Conservation (phyloP, 2,329 filamentous ascomycete genomes). For the Apiospora koreana region DNA sequence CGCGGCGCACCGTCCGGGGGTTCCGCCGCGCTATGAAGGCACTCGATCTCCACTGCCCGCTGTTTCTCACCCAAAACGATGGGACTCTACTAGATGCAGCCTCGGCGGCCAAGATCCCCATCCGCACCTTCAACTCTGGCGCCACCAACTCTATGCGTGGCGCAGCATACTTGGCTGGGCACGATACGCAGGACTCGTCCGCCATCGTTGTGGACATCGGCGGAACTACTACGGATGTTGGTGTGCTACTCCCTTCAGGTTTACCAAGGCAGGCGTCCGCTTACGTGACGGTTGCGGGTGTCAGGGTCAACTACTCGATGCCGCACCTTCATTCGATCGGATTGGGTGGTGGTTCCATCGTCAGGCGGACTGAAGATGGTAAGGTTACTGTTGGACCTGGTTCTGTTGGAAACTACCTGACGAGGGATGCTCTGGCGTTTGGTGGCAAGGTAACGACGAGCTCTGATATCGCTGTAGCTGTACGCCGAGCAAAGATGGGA, state of each 20-base stretch:
- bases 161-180: slow-evolving; percentile 55
- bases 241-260: slow-evolving; percentile 57
- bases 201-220: slow-evolving; percentile 65
- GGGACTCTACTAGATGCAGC: slow-evolving; percentile 56
- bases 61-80: slow-evolving; percentile 63
- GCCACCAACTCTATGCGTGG: slow-evolving; percentile 63
- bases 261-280: slow-evolving; percentile 62
- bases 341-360: slow-evolving; percentile 56
- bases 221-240: slow-evolving; percentile 64
- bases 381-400: slow-evolving; percentile 55
- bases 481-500: slow-evolving; percentile 37
- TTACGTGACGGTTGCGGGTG: slow-evolving; percentile 60
- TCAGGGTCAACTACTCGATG: slow-evolving; percentile 58
- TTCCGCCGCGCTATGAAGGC: slow-evolving; percentile 52
- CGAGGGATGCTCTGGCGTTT: slow-evolving; percentile 53
- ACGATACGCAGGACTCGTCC: slow-evolving; percentile 27
- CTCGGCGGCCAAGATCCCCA: slow-evolving; percentile 54
- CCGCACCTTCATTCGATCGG: slow-evolving; percentile 59
- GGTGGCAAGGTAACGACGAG: slow-evolving; percentile 56
- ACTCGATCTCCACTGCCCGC: slow-evolving; percentile 49
- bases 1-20: slow-evolving; percentile 51
- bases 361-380: slow-evolving; percentile 36
- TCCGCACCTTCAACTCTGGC: slow-evolving; percentile 60
- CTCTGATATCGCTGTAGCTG: slow-evolving; percentile 50
- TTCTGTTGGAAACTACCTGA: slow-evolving; percentile 56